A percentile compares a stretch with the other conserved stretches of the same genome.
These are phyloP conservation scores for Trametopsis cervina DNA, from an alignment of 768 basidiomycete species.

Conservation along the genomic window DNA sequence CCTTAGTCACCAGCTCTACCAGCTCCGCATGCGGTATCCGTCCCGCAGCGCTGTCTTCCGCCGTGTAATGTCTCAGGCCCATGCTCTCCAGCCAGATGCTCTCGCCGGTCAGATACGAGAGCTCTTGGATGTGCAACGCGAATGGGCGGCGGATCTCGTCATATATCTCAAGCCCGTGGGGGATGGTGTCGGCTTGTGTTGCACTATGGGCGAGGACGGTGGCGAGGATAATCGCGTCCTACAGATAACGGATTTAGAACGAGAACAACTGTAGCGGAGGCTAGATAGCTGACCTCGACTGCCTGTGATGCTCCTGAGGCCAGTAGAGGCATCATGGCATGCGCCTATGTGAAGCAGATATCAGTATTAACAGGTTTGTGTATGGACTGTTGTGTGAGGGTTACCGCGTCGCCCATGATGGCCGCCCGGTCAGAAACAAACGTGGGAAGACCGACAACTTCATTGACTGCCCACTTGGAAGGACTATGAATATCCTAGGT, in stretches of 20 bases:
- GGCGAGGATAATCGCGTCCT: slow-evolving; percentile 27
- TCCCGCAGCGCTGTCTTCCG: not conserved
- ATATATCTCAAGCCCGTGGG: slow-evolving; percentile 24
- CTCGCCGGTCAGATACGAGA: slow-evolving; percentile 6
- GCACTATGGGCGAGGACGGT: slow-evolving; percentile 20
- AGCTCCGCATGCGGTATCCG: not conserved
- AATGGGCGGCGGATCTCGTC: slow-evolving; percentile 27
- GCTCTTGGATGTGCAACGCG: slow-evolving; percentile 17
- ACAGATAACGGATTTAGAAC: not conserved
- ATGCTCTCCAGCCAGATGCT: not conserved
- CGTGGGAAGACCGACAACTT: slow-evolving; percentile 31
- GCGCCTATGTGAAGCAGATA: slow-evolving; percentile 25
- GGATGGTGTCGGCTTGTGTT: slow-evolving; percentile 19
- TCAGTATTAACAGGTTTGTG: not conserved
- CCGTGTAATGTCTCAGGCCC: not conserved
- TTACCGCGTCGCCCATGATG: slow-evolving; percentile 43
- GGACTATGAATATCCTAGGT: slow-evolving; percentile 29
- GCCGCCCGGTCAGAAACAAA: slow-evolving; percentile 35
- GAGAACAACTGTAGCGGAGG: not conserved
- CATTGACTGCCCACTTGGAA: slow-evolving; percentile 38
- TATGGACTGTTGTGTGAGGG: slow-evolving; percentile 6
- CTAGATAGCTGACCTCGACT: slow-evolving; percentile 38
- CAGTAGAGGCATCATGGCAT: slow-evolving; percentile 40
- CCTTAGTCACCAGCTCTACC: not conserved
- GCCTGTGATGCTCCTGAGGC: slow-evolving; percentile 45